phyloP scores from a whole-genome alignment of 768 basidiomycete genomes.

The Antrodiella citrinella region DNA sequence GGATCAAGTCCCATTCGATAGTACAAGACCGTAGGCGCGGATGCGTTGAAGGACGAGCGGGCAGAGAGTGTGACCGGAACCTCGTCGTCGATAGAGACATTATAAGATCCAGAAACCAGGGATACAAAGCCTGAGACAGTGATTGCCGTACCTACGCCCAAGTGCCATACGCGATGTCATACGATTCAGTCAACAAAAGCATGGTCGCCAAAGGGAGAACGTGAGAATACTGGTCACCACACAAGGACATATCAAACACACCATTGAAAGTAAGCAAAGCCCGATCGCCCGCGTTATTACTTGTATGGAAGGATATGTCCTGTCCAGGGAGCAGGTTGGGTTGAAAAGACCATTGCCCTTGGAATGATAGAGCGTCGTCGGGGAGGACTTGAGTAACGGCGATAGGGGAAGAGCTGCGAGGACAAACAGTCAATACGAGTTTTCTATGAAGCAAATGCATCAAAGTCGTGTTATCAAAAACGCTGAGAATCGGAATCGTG shows the following conservation, averaged over 20 bases:
- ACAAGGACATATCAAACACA: conserved; percentile 19
- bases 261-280: conserved; percentile 39
- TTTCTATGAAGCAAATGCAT: neutral
- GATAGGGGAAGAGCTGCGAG: neutral
- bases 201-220: conserved; percentile 3
- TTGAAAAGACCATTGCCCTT: conserved; percentile 44
- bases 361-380: conserved; percentile 41
- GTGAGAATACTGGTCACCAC: conserved; percentile 6
- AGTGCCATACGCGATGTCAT: conserved; percentile 6
- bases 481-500: neutral
- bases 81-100: conserved; percentile 40
- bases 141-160: conserved; percentile 48
- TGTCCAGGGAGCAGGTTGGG: conserved; percentile 16
- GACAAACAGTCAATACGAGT: neutral
- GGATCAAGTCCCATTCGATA: conserved; percentile 55
- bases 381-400: conserved; percentile 22
- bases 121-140: conserved; percentile 53
- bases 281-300: conserved; percentile 36
- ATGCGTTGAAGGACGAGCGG: conserved; percentile 39
- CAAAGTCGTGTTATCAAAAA: neutral
- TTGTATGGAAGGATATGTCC: conserved; percentile 20
- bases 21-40: conserved; percentile 51
- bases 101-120: conserved; percentile 47
- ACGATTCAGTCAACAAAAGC: neutral
- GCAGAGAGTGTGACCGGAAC: conserved; percentile 25